These are phyloP conservation scores for Arthrobotrys conoides DNA, from an alignment of 2,329 filamentous ascomycete species.

Conservation along the genomic window DNA sequence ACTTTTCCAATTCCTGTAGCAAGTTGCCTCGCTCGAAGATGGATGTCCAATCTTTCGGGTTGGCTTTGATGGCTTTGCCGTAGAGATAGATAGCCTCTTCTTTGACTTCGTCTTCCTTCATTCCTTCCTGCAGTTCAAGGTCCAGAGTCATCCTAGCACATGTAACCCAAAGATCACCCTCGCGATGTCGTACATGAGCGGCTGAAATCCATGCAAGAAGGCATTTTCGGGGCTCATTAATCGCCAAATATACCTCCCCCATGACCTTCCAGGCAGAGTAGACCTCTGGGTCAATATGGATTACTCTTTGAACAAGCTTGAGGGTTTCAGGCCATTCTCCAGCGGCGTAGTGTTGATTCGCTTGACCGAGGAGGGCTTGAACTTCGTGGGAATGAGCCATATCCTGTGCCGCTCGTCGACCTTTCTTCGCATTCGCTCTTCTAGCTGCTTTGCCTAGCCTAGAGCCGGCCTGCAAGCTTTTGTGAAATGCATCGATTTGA, in stretches of 20 bases:
- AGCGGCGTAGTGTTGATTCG: slow-evolving; percentile 77
- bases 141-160: slow-evolving; percentile 72
- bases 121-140: slow-evolving; percentile 69
- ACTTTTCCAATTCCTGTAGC: slow-evolving; percentile 72
- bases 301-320: slow-evolving; percentile 74
- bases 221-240: slow-evolving; percentile 73
- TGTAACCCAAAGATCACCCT: slow-evolving; percentile 74
- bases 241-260: slow-evolving; percentile 75
- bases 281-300: slow-evolving; percentile 78
- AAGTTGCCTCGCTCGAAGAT: slow-evolving; percentile 75
- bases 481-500: slow-evolving; percentile 59
- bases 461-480: slow-evolving; percentile 35
- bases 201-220: slow-evolving; percentile 75
- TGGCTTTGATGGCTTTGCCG: slow-evolving; percentile 73
- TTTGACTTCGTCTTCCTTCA: slow-evolving; percentile 69
- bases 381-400: slow-evolving; percentile 71
- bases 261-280: slow-evolving; percentile 77
- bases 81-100: slow-evolving; percentile 74
- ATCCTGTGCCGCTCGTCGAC: slow-evolving; percentile 62
- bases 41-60: slow-evolving; percentile 73
- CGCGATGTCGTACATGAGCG: slow-evolving; percentile 75
- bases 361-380: slow-evolving; percentile 76
- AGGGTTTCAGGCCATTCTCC: slow-evolving; percentile 75
- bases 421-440: slow-evolving; percentile 35
- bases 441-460: slow-evolving; percentile 51